Evolutionary conservation across 108 stramenopile genomes (phyloP).

Genomic region (Cyclotella baltica): DNA sequence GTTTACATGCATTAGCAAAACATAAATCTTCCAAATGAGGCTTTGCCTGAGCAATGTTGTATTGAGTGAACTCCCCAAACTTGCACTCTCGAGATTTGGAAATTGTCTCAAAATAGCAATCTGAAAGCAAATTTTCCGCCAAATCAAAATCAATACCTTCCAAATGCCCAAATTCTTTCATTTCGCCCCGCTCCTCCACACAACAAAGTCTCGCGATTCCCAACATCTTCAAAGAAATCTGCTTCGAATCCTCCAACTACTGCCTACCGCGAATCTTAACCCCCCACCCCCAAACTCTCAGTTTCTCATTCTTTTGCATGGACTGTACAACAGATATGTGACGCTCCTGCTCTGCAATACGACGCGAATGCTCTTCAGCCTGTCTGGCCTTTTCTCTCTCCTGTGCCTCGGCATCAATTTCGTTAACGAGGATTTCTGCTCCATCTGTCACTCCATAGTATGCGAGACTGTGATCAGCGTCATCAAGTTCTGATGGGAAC

Average conservation of each 20-base stretch:
- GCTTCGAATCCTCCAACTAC: constrained; percentile 70
- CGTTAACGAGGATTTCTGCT: constrained; percentile 86
- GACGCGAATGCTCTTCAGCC: constrained; percentile 50
- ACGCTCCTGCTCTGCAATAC: constrained; percentile 56
- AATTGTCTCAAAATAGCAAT: constrained; percentile 74
- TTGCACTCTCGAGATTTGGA: constrained; percentile 63
- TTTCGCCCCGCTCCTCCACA: constrained; percentile 38
- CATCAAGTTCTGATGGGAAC: constrained; percentile 79
- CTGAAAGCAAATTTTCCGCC: constrained; percentile 78
- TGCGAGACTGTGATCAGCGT: constrained; percentile 68
- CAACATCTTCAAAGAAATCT: constrained; percentile 77
- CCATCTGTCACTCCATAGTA: constrained; percentile 92
- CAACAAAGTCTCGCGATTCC: constrained; percentile 64
- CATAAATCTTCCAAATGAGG: constrained; percentile 84
- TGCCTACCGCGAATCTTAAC: constrained; percentile 77
- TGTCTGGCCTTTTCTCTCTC: constrained; percentile 43
- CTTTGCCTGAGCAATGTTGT: constrained; percentile 58
- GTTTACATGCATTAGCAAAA: constrained; percentile 66
- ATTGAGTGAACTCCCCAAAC: constrained; percentile 48
- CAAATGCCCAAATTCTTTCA: constrained; percentile 60
- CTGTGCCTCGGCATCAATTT: constrained; percentile 65
- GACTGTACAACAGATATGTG: constrained; percentile 54
- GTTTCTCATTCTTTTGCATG: constrained; percentile 48
- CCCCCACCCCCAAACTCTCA: too few relatives aligned
- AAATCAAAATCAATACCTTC: constrained; percentile 82